Base-by-base conservation (phyloP, 139 green algal genomes). In the Tetraselmis chui region DNA sequence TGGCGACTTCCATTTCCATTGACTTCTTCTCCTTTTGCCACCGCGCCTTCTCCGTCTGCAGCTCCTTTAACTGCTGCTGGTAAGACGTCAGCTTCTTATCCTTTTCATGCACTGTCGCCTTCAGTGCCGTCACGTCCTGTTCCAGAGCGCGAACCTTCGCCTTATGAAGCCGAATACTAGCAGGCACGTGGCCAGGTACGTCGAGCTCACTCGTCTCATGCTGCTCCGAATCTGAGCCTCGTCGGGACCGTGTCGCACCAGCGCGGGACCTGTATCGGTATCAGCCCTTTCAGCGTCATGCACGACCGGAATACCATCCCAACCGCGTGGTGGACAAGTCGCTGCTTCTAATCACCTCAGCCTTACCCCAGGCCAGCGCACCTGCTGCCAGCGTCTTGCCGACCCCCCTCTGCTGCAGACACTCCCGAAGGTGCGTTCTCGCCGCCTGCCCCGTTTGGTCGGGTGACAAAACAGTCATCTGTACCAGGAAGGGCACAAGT, bases 101-200 rank as follows among this genome's bases (percentile, higher is more conserved):
- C 26, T 79, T 31, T 83, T 77, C 31, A 80, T 83, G 28, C 31
- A 28, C 76, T n/a, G 0, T 29, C 26, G 28, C 76, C 28, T 29
- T 79, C 76, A 31, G 32, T 18, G 45, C 45, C 45, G 2, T 26
- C 58, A 93, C 30, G 30, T 91, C 88, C 22, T 87, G 83, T 30
- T 89, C 84, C 30, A 92, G 82, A 5, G 84, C 84, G 75, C 79
- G 79, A 2, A 92, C 83, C 30, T 87, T 83, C 1, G 88, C 88
- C 31, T 91, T 92, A 67, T 92, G 89, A 45, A 94, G 81, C 67
- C 89, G 80, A 1, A 92, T 30, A 1, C 84, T 87, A 2, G 87
- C 87, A 27, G 89, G 83, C 31, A 84, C 80, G 58, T 91, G 82
- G 0, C 84, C 86, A 45, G 89, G 87, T 28, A 91, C 85, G 29